Base-by-base conservation (phyloP, 768 basidiomycete genomes). In the Leucocoprinus sp. region DNA sequence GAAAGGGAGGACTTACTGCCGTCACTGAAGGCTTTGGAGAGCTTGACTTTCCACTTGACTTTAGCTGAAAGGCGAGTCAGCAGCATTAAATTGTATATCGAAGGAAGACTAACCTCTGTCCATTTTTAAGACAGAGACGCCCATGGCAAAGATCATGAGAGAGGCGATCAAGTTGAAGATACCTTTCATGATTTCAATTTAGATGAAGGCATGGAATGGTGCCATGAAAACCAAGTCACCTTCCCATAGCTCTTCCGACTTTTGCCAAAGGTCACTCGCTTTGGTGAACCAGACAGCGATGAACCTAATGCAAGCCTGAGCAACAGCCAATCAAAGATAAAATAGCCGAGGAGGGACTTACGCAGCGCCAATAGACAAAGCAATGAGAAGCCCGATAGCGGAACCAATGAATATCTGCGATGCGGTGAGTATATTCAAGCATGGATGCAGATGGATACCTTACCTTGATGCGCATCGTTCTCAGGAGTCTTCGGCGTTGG, bases 241-340 rank as follows among this genome's bases (percentile, higher is more conserved):
- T 73, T 98, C 95, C 95, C 95, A 97, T 47, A 93, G 64, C 44
- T 80, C 74, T 64, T 98, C 95, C 5, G 90, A 77, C 57, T 79
- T 80, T 31, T 73, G 60, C 86, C 90, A 97, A 14, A 98, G 73
- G 60, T 96, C 69, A 17, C 74, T 72, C 0, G 93, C 84, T 56
- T 87, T 79, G 23, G 92, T 97, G 66, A 95, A 97, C 85, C 92
- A 98, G 33, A 96, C 76, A 5, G 86, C 91, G 51, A 97, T 85
- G 64, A 95, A 97, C 1, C 70, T 71, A 24, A n/a, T n/a, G n/a
- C n/a, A n/a, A n/a, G n/a, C n/a, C n/a, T n/a, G n/a, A n/a, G n/a
- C n/a, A n/a, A n/a, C n/a, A n/a, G n/a, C n/a, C n/a, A n/a, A n/a
- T n/a, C n/a, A n/a, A n/a, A n/a, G n/a, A n/a, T n/a, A n/a, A n/a